Evolutionary conservation across 225 moss, liverwort and hornwort species (phyloP).

Genomic region (Rhytidiadelphus loreus): DNA sequence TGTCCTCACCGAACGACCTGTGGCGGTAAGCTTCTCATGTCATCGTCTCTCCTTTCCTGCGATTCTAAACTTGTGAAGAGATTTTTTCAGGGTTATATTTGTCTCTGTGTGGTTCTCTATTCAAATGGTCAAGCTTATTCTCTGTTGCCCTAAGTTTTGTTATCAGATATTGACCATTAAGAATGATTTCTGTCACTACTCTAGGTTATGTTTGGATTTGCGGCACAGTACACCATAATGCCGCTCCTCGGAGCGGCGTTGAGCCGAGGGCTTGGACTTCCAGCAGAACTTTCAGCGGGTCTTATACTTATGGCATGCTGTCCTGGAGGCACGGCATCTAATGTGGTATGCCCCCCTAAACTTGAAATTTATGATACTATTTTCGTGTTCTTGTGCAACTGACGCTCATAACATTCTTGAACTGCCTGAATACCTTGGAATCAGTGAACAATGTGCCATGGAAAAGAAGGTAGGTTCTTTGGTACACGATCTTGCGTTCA

Average conservation of each 20-base stretch:
- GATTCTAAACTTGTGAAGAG: not conserved
- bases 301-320: slow-evolving; percentile 52
- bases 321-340: slow-evolving; percentile 60
- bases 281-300: slow-evolving; percentile 50
- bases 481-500: not conserved
- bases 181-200: not conserved
- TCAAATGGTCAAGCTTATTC: not conserved
- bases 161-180: not conserved
- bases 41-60: not conserved
- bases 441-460: not conserved
- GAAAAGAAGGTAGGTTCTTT: not conserved
- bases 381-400: not conserved
- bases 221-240: slow-evolving; percentile 54
- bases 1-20: slow-evolving; percentile 30
- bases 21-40: slow-evolving; percentile 8
- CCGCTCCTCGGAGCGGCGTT: slow-evolving; percentile 41
- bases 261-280: slow-evolving; percentile 29
- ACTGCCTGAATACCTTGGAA: not conserved
- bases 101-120: not conserved
- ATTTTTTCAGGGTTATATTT: not conserved
- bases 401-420: not conserved
- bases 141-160: not conserved
- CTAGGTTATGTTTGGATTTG: slow-evolving; percentile 56
- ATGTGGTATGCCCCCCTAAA: slow-evolving; percentile 26
- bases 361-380: not conserved